These are phyloP conservation scores for Acanthochlamys bracteata DNA, from an alignment of 106 monocot genomes.

Conservation along the genomic window DNA sequence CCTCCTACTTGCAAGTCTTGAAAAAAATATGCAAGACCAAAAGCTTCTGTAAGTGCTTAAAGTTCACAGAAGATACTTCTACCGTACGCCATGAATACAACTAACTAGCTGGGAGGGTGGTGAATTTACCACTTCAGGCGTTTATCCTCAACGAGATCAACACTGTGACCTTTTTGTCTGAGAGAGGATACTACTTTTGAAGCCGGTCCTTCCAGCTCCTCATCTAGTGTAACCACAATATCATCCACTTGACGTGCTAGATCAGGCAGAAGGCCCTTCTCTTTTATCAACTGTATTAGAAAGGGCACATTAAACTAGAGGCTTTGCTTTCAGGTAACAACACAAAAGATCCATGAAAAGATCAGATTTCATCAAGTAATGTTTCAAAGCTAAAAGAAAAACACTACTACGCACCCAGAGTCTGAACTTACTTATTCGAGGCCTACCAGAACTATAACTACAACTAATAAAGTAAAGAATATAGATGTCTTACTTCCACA, in stretches of 20 bases:
- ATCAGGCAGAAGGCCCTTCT: constrained; percentile 78
- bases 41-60: neutral
- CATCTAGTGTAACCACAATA: constrained; percentile 80
- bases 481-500: constrained; percentile 53
- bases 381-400: too few species aligned
- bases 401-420: too few species aligned
- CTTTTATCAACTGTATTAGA: constrained; percentile 66
- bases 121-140: constrained; percentile 78
- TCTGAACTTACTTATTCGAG: neutral
- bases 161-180: constrained; percentile 62
- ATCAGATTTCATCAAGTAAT: too few species aligned
- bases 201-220: constrained; percentile 76
- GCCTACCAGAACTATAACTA: too few species aligned
- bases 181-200: constrained; percentile 72
- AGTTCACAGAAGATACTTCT: too few species aligned
- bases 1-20: neutral
- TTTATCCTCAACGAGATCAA: constrained; percentile 91
- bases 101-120: neutral
- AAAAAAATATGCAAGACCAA: neutral
- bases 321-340: too few species aligned
- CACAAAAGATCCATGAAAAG: too few species aligned
- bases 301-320: neutral
- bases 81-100: too few species aligned
- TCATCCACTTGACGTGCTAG: constrained; percentile 73
- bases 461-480: too few species aligned